These are phyloP conservation scores for Mycena vulgaris DNA, from an alignment of 768 basidiomycete species.

Conservation along the genomic window DNA sequence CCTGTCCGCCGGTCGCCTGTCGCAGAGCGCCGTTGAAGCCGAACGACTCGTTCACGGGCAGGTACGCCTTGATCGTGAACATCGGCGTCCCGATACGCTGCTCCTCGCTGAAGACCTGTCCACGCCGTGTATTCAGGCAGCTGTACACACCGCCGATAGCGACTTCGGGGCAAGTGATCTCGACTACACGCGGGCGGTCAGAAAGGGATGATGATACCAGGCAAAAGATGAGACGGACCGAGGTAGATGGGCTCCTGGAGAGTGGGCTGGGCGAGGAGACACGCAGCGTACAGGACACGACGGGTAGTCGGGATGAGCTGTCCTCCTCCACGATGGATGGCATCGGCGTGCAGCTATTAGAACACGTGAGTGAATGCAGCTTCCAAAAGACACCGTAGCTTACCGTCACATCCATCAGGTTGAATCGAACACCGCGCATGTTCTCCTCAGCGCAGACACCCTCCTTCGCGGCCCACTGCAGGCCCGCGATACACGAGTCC, in stretches of 20 bases:
- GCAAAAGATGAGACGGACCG: constrained; percentile 59
- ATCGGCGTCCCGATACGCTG: constrained; percentile 98
- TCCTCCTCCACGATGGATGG: constrained; percentile 99
- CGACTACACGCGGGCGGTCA: constrained; percentile 68
- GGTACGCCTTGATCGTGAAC: constrained; percentile 99
- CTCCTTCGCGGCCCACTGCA: constrained; percentile 99
- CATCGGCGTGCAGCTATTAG: constrained; percentile 92
- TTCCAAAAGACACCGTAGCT: constrained; percentile 42
- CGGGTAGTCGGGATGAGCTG: constrained; percentile 98
- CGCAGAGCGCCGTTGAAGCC: constrained; percentile 98
- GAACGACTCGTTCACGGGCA: constrained; percentile 93
- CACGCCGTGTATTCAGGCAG: constrained; percentile 95
- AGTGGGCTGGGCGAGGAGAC: constrained; percentile 90
- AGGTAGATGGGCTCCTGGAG: constrained; percentile 98
- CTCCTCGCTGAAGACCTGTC: constrained; percentile 98
- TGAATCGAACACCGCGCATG: constrained; percentile 98
- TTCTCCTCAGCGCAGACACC: constrained; percentile 97
- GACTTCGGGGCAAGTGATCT: constrained; percentile 98
- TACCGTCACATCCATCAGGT: constrained; percentile 96
- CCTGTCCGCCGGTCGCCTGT: constrained; percentile 93
- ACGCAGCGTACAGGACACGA: constrained; percentile 96
- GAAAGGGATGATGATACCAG: constrained; percentile 19
- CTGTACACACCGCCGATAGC: constrained; percentile 98
- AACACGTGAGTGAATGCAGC: constrained; percentile 9
- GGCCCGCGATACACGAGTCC: constrained; percentile 98